Evolutionary conservation across 805 yeast genomes (phyloP), one percentile per base, ranked within the genome.

Genomic region (Nakazawaea populi): DNA sequence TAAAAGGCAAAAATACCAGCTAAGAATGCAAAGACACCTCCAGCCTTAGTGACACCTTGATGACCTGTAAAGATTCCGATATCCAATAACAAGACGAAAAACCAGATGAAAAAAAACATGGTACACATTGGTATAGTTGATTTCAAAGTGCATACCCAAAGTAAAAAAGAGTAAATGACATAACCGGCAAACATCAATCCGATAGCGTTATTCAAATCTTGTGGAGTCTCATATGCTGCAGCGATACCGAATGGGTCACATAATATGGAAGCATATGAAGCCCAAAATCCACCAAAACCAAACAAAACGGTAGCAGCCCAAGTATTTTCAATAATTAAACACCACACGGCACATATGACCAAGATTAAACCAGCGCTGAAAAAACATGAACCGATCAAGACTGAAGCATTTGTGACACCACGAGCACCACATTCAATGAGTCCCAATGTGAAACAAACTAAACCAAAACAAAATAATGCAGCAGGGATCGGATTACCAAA

Each of bases 261-360:
- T 49, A 70, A 60, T 6, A 79, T 65, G 47, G 75, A 73, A 4
- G 77, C 77, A 57, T 70, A 79, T 4, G 76, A 66, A 49, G 76
- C 63, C 77, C 82, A 80, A 60, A 79, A 80, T 1, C 80, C 77
- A 31, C 83, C 84, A 64, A 73, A 80, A 60, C 75, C 72, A 31
- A 72, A 64, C 47, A 80, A 70, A 1, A 80, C 77, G 38, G 80
- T 73, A 38, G 74, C 75, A 24, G 80, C 84, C 73, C 81, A 80
- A 1, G 81, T 75, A 60, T 78, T 79, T 46, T 81, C 82, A 40
- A 73, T 59, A 27, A 72, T 55, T 45, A 79, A 60, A 57, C 80
- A 79, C 71, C 80, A 72, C 9, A 77, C 56, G 4, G 84, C 85
- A 36, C 76, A 75, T 42, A 77, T 65, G 3, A 75, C 58, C 61